A percentile compares a stretch with the other conserved stretches of the same genome.
phyloP scores from a whole-genome alignment of 257 asterid species.

The Pogostemon cablin region DNA sequence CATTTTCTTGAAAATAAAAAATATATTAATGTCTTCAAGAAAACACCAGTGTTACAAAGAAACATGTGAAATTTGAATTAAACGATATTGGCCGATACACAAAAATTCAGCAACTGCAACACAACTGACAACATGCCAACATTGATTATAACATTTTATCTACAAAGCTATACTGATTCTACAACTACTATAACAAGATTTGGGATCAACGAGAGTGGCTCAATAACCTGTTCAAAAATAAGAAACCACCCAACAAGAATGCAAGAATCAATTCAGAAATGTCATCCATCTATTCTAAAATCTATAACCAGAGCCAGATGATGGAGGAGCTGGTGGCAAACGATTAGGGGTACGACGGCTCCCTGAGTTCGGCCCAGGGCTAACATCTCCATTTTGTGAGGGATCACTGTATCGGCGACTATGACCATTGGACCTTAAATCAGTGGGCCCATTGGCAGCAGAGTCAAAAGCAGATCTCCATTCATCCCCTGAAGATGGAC shows the following conservation, averaged over 20 bases:
- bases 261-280: slow-evolving; percentile 42
- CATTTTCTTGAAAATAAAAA: slow-evolving; percentile 5
- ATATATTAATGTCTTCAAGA: background rate
- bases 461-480: slow-evolving; percentile 97
- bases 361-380: slow-evolving; percentile 56
- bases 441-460: slow-evolving; percentile 68
- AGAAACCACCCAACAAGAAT: slow-evolving; percentile 56
- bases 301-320: slow-evolving; percentile 67
- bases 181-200: slow-evolving; percentile 49
- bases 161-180: slow-evolving; percentile 56
- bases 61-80: slow-evolving; percentile 20
- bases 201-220: slow-evolving; percentile 48
- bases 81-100: slow-evolving; percentile 37
- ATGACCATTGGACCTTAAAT: slow-evolving; percentile 70
- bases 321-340: slow-evolving; percentile 92
- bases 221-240: slow-evolving; percentile 37
- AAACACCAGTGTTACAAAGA: slow-evolving; percentile 17
- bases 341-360: slow-evolving; percentile 92
- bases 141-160: slow-evolving; percentile 50
- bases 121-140: slow-evolving; percentile 29
- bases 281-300: slow-evolving; percentile 50
- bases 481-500: slow-evolving; percentile 80
- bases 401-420: slow-evolving; percentile 81
- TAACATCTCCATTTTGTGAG: slow-evolving; percentile 69
- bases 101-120: slow-evolving; percentile 53